Evolutionary conservation across 1,284 basidiomycete genomes (phyloP).

Genomic region (Gomphus bonarii): DNA sequence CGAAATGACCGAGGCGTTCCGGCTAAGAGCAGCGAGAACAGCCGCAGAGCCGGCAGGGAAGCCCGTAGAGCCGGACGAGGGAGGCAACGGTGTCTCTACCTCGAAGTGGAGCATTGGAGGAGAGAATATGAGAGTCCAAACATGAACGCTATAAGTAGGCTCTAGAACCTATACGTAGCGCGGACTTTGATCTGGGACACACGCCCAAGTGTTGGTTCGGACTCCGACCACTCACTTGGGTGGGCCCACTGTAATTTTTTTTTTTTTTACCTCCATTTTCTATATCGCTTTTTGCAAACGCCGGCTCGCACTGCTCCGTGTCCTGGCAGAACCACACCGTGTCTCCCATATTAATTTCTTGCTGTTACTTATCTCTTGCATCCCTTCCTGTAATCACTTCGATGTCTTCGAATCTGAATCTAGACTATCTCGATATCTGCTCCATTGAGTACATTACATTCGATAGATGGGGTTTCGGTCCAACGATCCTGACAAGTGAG

Average conservation of each 20-base stretch:
- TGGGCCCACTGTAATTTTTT: neutral
- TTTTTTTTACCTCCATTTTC: too few relatives aligned
- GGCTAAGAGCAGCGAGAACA: slow-evolving; percentile 51
- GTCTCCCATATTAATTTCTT: too few relatives aligned
- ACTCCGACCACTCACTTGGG: neutral
- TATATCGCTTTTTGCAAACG: too few relatives aligned
- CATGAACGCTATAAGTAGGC: slow-evolving; percentile 1
- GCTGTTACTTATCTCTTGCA: too few relatives aligned
- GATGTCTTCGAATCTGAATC: too few relatives aligned
- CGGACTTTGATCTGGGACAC: neutral
- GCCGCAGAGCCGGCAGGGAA: slow-evolving; percentile 18
- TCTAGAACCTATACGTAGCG: neutral
- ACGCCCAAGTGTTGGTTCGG: neutral
- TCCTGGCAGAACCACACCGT: too few relatives aligned
- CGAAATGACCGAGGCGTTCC: slow-evolving; percentile 66
- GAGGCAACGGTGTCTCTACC: slow-evolving; percentile 20
- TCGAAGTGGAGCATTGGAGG: slow-evolving; percentile 31
- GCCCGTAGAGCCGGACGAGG: slow-evolving; percentile 26
- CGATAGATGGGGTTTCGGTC: too few relatives aligned
- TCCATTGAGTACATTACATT: too few relatives aligned
- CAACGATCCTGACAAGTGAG: too few relatives aligned
- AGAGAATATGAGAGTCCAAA: neutral
- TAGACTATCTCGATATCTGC: too few relatives aligned
- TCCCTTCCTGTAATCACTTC: too few relatives aligned
- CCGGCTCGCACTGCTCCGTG: too few relatives aligned